Percentiles rank a stretch among this genome's conserved stretches.
phyloP scores from a whole-genome alignment of 805 yeast species.

The Pichia manshurica region DNA sequence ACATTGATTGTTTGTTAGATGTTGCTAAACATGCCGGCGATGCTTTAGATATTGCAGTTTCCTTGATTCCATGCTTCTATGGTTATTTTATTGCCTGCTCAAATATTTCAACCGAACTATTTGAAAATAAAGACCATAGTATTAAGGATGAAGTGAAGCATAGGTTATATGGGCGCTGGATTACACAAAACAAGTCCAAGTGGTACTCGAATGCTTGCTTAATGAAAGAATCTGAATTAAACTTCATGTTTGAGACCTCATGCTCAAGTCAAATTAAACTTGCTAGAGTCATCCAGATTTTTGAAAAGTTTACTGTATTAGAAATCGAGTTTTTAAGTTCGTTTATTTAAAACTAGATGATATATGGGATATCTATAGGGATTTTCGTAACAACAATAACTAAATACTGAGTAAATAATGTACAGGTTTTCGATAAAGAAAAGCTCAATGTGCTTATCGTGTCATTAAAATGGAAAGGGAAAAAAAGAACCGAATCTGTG shows the following conservation, averaged over 20 bases:
- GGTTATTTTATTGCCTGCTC: conserved; percentile 9
- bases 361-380: not conserved
- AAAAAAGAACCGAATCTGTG: too few species aligned
- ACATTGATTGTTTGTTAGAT: conserved; percentile 53
- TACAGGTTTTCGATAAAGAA: too few species aligned
- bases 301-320: conserved; percentile 6
- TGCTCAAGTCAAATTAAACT: conserved; percentile 6
- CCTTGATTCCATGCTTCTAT: conserved; percentile 13
- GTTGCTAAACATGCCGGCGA: conserved; percentile 34
- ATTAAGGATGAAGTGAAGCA: not conserved
- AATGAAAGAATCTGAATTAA: conserved; percentile 1
- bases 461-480: not conserved
- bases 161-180: conserved; percentile 7
- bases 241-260: not conserved
- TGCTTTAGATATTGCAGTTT: conserved; percentile 7
- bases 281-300: conserved; percentile 7
- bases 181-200: conserved; percentile 1
- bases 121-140: not conserved
- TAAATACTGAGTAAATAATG: too few species aligned
- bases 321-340: conserved; percentile 13
- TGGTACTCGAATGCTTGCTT: conserved; percentile 1
- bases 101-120: not conserved
- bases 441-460: too few species aligned
- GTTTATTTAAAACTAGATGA: conserved; percentile 2
- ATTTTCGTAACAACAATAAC: too few species aligned